Conservation (phyloP, 1,284 basidiomycete genomes). For the Macrocystidia cucumis region DNA sequence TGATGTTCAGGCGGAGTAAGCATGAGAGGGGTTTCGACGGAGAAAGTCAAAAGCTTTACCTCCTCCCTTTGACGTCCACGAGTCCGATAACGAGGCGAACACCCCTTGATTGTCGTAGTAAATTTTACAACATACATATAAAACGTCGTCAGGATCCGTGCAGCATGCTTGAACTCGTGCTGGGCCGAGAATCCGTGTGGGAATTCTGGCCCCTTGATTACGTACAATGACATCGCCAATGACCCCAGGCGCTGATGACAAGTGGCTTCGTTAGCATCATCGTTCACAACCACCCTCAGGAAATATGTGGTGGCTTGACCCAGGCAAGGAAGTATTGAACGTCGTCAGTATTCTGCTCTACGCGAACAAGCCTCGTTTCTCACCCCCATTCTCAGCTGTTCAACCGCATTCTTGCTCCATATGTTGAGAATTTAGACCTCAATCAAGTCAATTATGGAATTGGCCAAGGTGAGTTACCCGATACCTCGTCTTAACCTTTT, state of each 20-base stretch:
- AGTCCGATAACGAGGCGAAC: too few species aligned
- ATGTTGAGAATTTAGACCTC: constrained; percentile 95
- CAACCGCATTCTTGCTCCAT: constrained; percentile 90
- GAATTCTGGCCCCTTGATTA: not conserved
- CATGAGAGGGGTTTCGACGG: too few species aligned
- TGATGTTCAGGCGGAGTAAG: too few species aligned
- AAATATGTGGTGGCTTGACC: constrained; percentile 75
- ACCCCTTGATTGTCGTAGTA: not conserved
- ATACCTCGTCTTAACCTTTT: not conserved
- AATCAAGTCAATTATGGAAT: constrained; percentile 95
- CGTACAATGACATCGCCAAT: constrained; percentile 1
- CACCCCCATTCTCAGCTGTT: constrained; percentile 48
- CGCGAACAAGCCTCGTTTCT: not conserved
- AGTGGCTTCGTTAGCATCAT: too few species aligned
- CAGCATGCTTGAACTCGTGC: not conserved
- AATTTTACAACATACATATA: not conserved
- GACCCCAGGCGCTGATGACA: not conserved
- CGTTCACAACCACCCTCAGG: constrained; percentile 2
- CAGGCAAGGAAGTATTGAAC: constrained; percentile 72
- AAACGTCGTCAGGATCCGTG: not conserved
- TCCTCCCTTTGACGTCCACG: too few species aligned
- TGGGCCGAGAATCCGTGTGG: not conserved
- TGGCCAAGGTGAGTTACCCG: constrained; percentile 59
- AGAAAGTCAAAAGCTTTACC: too few species aligned
- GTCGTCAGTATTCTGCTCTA: constrained; percentile 36